Evolutionary conservation across 108 stramenopile genomes (phyloP).

Genomic region (Nitzschia palea): DNA sequence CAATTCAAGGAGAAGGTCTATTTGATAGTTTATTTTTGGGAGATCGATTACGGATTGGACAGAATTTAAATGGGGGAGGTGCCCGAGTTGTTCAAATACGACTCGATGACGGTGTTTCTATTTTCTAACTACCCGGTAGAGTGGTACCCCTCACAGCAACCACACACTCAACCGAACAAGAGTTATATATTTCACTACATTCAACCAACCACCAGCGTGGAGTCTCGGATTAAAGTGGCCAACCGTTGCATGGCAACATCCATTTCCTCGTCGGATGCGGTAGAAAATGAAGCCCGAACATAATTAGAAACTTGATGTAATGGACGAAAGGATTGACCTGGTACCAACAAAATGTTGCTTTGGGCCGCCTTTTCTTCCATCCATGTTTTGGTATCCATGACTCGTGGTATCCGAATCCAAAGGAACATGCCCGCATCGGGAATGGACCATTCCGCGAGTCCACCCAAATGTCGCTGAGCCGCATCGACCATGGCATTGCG

Average conservation of each 20-base stretch:
- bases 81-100: slow-evolving; percentile 56
- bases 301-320: neutral
- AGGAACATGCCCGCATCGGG: slow-evolving; percentile 1
- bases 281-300: slow-evolving; percentile 1
- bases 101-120: slow-evolving; percentile 7
- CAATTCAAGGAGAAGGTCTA: slow-evolving; percentile 46
- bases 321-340: neutral
- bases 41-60: slow-evolving; percentile 47
- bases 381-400: neutral
- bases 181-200: no score
- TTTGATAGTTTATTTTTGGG: slow-evolving; percentile 58
- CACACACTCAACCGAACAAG: no score
- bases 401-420: neutral
- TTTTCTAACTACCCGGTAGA: no score
- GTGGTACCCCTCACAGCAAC: no score
- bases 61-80: slow-evolving; percentile 60
- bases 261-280: neutral
- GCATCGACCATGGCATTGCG: neutral
- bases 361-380: slow-evolving; percentile 3
- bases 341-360: slow-evolving; percentile 6
- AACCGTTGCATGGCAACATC: slow-evolving; percentile 1
- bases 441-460: neutral
- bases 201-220: no score
- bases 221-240: neutral
- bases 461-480: neutral